These are phyloP conservation scores for Ganoderma meredithae DNA, from an alignment of 1,284 basidiomycete species.

Conservation along the genomic window DNA sequence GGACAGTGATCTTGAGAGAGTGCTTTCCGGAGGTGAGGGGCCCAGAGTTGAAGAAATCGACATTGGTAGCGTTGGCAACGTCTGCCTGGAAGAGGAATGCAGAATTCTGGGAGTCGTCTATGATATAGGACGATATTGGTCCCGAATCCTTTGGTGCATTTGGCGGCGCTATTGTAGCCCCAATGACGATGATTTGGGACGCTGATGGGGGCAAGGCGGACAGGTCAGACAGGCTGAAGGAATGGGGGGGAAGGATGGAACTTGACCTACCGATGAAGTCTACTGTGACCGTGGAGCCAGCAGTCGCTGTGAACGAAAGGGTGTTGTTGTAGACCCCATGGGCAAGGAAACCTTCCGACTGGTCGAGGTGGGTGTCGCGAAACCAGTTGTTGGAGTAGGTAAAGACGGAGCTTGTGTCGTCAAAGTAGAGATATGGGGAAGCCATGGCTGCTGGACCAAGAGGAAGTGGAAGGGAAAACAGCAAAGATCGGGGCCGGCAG, in stretches of 20 bases:
- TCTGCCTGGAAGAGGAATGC: constrained; percentile 30
- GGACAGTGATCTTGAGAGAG: constrained; percentile 32
- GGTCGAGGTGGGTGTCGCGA: constrained; percentile 8
- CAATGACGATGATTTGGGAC: constrained; percentile 33
- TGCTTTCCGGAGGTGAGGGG: constrained; percentile 25
- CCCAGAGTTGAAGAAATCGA: constrained; percentile 31
- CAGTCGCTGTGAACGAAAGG: constrained; percentile 16
- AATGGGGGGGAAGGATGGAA: not conserved
- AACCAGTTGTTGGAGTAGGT: constrained; percentile 23
- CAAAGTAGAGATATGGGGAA: constrained; percentile 25
- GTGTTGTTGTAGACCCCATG: constrained; percentile 25
- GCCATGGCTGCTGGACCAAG: constrained; percentile 7
- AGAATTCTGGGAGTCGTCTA: constrained; percentile 30
- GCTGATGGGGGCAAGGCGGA: constrained; percentile 17
- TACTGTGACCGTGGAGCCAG: constrained; percentile 19
- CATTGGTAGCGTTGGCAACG: constrained; percentile 20
- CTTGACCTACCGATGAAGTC: constrained; percentile 24
- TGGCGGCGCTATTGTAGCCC: constrained; percentile 26
- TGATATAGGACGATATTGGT: constrained; percentile 28
- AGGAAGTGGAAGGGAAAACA: not conserved
- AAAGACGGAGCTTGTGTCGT: constrained; percentile 26
- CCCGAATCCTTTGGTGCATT: constrained; percentile 14
- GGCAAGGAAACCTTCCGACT: constrained; percentile 5
- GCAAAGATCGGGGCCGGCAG: not conserved
- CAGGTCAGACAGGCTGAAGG: not conserved